Evolutionary conservation across 208 protist species (phyloP).

Genomic region (Trypanosoma mega): DNA sequence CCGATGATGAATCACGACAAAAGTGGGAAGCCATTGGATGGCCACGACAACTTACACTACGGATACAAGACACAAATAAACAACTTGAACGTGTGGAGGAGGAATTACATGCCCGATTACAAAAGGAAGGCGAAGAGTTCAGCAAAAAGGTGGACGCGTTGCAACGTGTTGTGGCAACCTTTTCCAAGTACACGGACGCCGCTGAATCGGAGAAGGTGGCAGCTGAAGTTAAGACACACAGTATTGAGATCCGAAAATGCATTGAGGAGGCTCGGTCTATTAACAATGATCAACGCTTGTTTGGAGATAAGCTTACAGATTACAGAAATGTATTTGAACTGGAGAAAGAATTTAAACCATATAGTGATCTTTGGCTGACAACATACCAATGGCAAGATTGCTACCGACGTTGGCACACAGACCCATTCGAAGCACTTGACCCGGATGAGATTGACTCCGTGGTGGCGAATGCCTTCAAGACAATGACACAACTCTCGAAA

Average conservation of each 20-base stretch:
- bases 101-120: conserved; percentile 88
- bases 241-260: conserved; percentile 92
- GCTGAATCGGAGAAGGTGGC: conserved; percentile 91
- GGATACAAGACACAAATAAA: conserved; percentile 74
- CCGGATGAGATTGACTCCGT: conserved; percentile 93
- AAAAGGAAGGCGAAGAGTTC: conserved; percentile 94
- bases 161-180: conserved; percentile 89
- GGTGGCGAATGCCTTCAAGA: conserved; percentile 77
- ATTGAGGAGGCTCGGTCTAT: conserved; percentile 91
- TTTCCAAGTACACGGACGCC: conserved; percentile 93
- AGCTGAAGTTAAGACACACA: conserved; percentile 93
- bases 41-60: conserved; percentile 86
- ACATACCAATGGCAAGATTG: conserved; percentile 94
- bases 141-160: conserved; percentile 91
- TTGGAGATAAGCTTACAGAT: conserved; percentile 93
- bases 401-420: conserved; percentile 92
- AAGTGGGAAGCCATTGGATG: conserved; percentile 95
- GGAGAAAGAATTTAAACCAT: conserved; percentile 97
- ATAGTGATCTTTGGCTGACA: conserved; percentile 95
- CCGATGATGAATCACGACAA: conserved; percentile 91
- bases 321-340: conserved; percentile 94
- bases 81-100: conserved; percentile 91
- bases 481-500: conserved; percentile 89
- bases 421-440: conserved; percentile 93
- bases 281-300: conserved; percentile 95